phyloP scores from a whole-genome alignment of 257 asterid species.

The Ligustrum vulgare region DNA sequence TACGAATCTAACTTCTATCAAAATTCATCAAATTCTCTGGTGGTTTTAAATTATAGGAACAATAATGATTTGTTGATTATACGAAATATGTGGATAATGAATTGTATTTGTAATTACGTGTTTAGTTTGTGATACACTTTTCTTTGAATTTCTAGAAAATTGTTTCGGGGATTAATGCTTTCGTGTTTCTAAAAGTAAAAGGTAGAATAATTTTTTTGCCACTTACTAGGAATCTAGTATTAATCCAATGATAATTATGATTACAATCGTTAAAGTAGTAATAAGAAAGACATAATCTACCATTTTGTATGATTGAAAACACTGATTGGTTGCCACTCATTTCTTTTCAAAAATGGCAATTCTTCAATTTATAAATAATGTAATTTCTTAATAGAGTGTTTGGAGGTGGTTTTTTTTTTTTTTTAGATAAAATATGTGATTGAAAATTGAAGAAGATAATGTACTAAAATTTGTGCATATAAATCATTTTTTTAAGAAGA shows the following conservation, averaged over 20 bases:
- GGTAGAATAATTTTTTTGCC: not conserved
- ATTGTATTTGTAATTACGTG: no score
- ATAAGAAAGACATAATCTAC: not conserved
- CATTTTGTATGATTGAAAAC: not conserved
- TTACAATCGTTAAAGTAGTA: not conserved
- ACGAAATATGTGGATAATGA: not conserved
- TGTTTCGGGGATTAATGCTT: not conserved
- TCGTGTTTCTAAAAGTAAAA: not conserved
- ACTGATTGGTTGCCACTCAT: slow-evolving; percentile 22
- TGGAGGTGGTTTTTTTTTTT: no score
- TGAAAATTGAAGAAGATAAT: no score
- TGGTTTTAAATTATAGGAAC: not conserved
- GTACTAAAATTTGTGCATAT: no score
- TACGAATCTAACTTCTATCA: not conserved
- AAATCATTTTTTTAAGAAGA: no score
- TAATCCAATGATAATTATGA: not conserved
- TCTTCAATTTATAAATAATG: no score
- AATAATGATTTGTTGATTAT: not conserved
- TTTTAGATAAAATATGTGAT: no score
- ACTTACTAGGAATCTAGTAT: not conserved
- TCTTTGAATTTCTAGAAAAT: not conserved
- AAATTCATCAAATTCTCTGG: not conserved
- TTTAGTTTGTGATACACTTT: no score
- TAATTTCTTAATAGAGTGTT: no score
- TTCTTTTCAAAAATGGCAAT: no score